phyloP scores from a whole-genome alignment of 805 yeast genomes.

The Yamadazyma paraphyllophila region DNA sequence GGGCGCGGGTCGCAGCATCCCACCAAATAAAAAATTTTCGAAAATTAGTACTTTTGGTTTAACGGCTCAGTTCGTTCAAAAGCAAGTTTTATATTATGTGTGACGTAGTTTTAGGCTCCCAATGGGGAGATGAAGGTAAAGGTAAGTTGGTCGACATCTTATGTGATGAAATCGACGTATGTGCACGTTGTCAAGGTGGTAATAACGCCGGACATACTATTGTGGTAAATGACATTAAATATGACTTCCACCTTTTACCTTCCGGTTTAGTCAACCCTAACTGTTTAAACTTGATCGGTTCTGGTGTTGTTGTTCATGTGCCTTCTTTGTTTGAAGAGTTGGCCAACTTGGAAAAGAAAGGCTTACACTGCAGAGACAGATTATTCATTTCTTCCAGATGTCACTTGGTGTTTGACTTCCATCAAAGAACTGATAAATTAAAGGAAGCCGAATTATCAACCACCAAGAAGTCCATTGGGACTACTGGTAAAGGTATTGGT shows the following conservation, averaged over 20 bases:
- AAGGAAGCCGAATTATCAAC: constrained; percentile 86
- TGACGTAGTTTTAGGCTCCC: constrained; percentile 95
- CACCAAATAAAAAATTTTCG: background rate
- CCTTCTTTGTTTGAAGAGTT: constrained; percentile 92
- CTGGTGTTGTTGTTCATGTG: constrained; percentile 94
- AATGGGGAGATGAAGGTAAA: constrained; percentile 99
- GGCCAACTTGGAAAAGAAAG: constrained; percentile 76
- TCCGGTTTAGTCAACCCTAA: constrained; percentile 95
- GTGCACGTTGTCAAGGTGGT: constrained; percentile 98
- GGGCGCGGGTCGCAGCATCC: background rate
- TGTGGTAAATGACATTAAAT: constrained; percentile 82
- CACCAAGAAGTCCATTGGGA: constrained; percentile 86
- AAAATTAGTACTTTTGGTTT: constrained; percentile 5
- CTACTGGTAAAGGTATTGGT: constrained; percentile 98
- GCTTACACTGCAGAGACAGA: constrained; percentile 71
- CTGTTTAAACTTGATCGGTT: constrained; percentile 86
- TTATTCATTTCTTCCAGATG: constrained; percentile 90
- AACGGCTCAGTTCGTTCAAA: constrained; percentile 9
- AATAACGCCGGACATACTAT: constrained; percentile 99
- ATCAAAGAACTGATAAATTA: constrained; percentile 92
- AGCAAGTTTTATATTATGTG: constrained; percentile 46
- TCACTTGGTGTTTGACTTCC: constrained; percentile 96
- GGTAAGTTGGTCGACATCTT: constrained; percentile 94
- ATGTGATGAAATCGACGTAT: constrained; percentile 92
- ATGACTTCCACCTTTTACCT: constrained; percentile 98